These are phyloP conservation scores for Yamadazyma oceani DNA, from an alignment of 1,139 yeast species.

Conservation along the genomic window DNA sequence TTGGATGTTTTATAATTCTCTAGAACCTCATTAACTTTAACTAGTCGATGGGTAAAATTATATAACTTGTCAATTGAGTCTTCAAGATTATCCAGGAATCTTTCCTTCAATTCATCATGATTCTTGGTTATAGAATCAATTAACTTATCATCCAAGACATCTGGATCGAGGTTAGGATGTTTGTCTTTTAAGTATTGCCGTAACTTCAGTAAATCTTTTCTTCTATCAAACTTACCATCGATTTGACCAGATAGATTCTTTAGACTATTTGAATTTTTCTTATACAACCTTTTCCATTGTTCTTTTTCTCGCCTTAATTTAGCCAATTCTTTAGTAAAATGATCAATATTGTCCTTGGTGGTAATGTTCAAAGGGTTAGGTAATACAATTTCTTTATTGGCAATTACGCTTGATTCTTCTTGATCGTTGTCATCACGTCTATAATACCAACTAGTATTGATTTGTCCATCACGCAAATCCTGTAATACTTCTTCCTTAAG, in stretches of 20 bases:
- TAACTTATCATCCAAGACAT: conserved; percentile 7
- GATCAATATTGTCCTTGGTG: conserved; percentile 46
- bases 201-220: not conserved
- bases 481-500: conserved; percentile 64
- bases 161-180: conserved; percentile 6
- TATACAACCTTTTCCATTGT: conserved; percentile 46
- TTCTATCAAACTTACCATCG: conserved; percentile 13
- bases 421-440: conserved; percentile 27
- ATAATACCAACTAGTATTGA: conserved; percentile 69
- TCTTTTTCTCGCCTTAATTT: conserved; percentile 46
- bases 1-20: conserved; percentile 16
- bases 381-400: conserved; percentile 28
- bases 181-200: conserved; percentile 10
- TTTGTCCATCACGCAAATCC: conserved; percentile 58
- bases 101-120: conserved; percentile 11
- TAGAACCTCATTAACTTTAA: conserved; percentile 22
- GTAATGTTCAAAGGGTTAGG: conserved; percentile 62
- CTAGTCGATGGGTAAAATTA: conserved; percentile 23
- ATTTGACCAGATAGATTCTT: conserved; percentile 11
- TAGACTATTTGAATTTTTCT: conserved; percentile 21
- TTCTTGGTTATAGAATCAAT: conserved; percentile 7
- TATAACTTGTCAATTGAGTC: conserved; percentile 24
- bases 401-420: conserved; percentile 16
- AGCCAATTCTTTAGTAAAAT: conserved; percentile 44
- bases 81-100: conserved; percentile 20